Conservation (phyloP, 495 filamentous ascomycete species). For the Trichocladium antarcticum region DNA sequence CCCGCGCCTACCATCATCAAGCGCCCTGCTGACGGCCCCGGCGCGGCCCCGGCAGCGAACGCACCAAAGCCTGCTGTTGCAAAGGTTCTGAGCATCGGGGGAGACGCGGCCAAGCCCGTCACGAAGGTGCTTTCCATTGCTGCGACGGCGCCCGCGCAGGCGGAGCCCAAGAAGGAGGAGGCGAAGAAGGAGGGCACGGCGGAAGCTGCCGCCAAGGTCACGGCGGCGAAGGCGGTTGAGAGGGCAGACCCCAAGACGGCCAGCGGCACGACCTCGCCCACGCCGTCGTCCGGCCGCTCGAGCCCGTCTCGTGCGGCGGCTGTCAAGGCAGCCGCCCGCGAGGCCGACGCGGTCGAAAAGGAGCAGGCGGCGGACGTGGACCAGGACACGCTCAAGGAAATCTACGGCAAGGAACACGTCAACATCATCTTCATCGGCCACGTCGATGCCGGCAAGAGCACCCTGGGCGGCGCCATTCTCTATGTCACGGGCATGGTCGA, state of each 20-base stretch:
- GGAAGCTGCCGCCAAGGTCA: slow-evolving; percentile 48
- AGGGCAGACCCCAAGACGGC: slow-evolving; percentile 68
- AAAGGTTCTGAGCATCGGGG: slow-evolving; percentile 57
- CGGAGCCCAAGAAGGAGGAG: slow-evolving; percentile 37
- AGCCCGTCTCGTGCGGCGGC: slow-evolving; percentile 48
- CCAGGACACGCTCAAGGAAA: slow-evolving; percentile 80
- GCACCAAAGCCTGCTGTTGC: slow-evolving; percentile 39
- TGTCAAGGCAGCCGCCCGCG: slow-evolving; percentile 46
- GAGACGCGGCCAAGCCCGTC: slow-evolving; percentile 39
- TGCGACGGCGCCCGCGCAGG: slow-evolving; percentile 32
- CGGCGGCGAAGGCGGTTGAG: slow-evolving; percentile 60
- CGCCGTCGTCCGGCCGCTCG: slow-evolving; percentile 65
- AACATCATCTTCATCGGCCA: slow-evolving; percentile 98
- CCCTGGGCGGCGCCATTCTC: slow-evolving; percentile 82
- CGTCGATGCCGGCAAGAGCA: slow-evolving; percentile 95
- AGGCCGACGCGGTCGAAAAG: slow-evolving; percentile 73
- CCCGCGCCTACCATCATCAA: slow-evolving; percentile 58
- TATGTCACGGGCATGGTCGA: slow-evolving; percentile 97
- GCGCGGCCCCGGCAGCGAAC: slow-evolving; percentile 32
- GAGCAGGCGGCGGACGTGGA: slow-evolving; percentile 86
- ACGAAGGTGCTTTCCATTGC: slow-evolving; percentile 53
- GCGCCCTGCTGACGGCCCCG: slow-evolving; percentile 40
- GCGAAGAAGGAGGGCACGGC: slow-evolving; percentile 34
- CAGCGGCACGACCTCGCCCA: slow-evolving; percentile 64
- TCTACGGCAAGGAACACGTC: slow-evolving; percentile 97